These are phyloP conservation scores for Kurtzmaniella cleridarum DNA, from an alignment of 805 yeast genomes.

Conservation along the genomic window DNA sequence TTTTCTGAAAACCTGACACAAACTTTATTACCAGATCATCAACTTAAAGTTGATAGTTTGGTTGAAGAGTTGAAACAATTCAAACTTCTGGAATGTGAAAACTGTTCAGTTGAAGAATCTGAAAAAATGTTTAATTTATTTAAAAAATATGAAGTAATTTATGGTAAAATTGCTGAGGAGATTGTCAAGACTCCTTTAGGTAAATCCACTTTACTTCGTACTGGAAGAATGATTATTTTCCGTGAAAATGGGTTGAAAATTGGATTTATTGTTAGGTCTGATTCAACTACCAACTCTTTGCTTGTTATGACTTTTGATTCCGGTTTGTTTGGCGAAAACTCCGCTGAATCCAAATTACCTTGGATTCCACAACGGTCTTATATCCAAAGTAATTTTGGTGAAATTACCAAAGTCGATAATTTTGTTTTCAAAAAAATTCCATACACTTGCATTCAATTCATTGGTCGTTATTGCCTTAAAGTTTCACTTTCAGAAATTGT, in stretches of 20 bases:
- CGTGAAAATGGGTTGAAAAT: constrained; percentile 42
- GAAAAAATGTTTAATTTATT: constrained; percentile 41
- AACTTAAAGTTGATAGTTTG: constrained; percentile 53
- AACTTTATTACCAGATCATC: constrained; percentile 79
- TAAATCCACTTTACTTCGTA: constrained; percentile 39
- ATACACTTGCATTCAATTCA: constrained; percentile 36
- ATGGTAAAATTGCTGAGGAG: constrained; percentile 42
- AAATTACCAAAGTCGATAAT: constrained; percentile 28
- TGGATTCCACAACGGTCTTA: constrained; percentile 31
- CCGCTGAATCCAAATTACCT: constrained; percentile 24
- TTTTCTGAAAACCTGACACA: constrained; percentile 90
- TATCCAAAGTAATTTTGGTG: constrained; percentile 28
- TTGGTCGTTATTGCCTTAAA: constrained; percentile 33
- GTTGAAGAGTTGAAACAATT: constrained; percentile 40
- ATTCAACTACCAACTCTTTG: constrained; percentile 24
- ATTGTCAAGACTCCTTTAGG: constrained; percentile 43
- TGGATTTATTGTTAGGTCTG: constrained; percentile 52
- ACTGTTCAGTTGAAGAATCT: constrained; percentile 35
- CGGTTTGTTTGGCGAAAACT: constrained; percentile 18
- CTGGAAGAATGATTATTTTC: constrained; percentile 57
- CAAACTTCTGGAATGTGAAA: constrained; percentile 31
- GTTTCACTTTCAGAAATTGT: constrained; percentile 29
- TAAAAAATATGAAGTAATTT: constrained; percentile 39
- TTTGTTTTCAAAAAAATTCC: constrained; percentile 37
- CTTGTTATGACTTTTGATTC: constrained; percentile 43